These are phyloP conservation scores for Arctium lappa DNA, from an alignment of 129 eudicot genomes.

Conservation along the genomic window DNA sequence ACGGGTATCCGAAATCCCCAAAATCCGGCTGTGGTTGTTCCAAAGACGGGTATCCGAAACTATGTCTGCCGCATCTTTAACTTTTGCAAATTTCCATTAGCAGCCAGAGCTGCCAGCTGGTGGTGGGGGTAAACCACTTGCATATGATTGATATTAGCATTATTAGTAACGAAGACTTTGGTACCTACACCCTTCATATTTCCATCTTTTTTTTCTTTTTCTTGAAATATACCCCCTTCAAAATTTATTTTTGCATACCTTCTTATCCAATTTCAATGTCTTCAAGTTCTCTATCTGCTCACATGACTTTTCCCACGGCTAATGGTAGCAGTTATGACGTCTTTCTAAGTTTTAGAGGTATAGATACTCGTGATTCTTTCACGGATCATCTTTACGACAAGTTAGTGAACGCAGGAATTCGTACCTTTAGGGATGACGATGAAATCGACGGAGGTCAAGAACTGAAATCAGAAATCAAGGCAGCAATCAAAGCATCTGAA, in stretches of 20 bases:
- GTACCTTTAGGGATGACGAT: neutral
- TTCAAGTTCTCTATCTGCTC: neutral
- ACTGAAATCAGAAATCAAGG: neutral
- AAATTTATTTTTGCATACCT: neutral
- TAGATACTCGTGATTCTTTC: neutral
- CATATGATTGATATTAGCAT: too few species aligned
- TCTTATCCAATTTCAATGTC: neutral
- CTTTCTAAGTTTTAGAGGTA: neutral
- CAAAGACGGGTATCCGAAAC: too few species aligned
- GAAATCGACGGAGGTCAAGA: neutral
- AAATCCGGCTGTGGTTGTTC: too few species aligned
- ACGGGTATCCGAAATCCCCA: too few species aligned
- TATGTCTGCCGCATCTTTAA: too few species aligned
- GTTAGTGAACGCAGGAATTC: neutral
- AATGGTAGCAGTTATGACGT: neutral
- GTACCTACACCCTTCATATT: too few species aligned
- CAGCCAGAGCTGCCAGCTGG: too few species aligned
- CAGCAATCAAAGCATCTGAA: too few species aligned
- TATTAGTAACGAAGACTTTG: too few species aligned
- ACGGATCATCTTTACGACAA: neutral
- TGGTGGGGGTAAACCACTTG: too few species aligned
- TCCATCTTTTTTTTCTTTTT: too few species aligned
- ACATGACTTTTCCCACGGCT: neutral
- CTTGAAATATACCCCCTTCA: neutral
- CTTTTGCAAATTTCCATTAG: too few species aligned